Evolutionary conservation across 2,329 filamentous ascomycete genomes (phyloP).

Genomic region (Fusarium gaditjirri): DNA sequence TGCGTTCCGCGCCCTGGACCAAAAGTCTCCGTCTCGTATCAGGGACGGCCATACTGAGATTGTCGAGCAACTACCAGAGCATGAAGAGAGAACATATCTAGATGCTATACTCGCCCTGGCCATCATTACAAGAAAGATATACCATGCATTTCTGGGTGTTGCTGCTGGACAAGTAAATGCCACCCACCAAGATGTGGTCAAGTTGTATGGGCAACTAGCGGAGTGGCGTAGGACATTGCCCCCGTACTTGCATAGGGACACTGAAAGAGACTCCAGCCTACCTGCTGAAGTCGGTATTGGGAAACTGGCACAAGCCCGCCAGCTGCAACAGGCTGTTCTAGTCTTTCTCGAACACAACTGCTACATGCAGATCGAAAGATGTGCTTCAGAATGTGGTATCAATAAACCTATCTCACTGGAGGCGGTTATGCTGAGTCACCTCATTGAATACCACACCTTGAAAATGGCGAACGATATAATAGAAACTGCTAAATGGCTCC

Average conservation of each 20-base stretch:
- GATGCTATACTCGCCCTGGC: neutral
- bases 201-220: neutral
- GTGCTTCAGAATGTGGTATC: neutral
- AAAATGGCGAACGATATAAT: neutral
- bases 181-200: neutral
- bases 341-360: neutral
- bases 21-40: neutral
- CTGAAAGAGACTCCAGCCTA: neutral
- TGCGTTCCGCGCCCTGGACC: neutral
- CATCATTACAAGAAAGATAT: neutral
- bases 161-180: no score
- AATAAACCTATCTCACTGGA: neutral
- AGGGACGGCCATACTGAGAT: neutral
- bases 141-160: neutral
- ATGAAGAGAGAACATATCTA: neutral
- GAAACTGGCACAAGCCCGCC: neutral
- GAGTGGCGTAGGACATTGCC: neutral
- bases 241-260: neutral
- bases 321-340: neutral
- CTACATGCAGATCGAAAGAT: neutral
- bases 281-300: neutral
- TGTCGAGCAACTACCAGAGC: neutral
- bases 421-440: neutral
- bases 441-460: neutral
- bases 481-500: neutral